A percentile compares a stretch with the other conserved stretches of the same genome.
Conservation (phyloP, 1,284 basidiomycete genomes). For the Leccinum griseonigrum region DNA sequence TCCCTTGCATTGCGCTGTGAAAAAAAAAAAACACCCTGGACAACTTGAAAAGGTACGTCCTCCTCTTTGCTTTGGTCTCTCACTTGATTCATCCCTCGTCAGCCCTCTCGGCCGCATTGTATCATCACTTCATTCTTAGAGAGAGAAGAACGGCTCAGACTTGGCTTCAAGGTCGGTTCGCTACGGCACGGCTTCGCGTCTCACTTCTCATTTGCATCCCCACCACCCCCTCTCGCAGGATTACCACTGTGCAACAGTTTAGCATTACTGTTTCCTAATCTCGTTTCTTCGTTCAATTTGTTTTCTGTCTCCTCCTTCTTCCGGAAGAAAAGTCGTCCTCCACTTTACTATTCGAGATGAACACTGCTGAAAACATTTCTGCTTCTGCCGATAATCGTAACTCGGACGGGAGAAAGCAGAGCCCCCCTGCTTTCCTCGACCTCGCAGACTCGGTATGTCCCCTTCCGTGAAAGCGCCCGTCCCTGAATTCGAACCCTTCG, state of each 20-base stretch:
- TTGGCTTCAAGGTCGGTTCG: constrained; percentile 60
- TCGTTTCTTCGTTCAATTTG: constrained; percentile 49
- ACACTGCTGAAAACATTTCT: constrained; percentile 63
- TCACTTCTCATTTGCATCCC: constrained; percentile 9
- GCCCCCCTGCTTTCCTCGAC: constrained; percentile 85
- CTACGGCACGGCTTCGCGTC: background rate
- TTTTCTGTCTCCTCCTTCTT: constrained; percentile 51
- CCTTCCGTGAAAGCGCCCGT: constrained; percentile 18
- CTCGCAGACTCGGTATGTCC: constrained; percentile 81
- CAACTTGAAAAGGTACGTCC: constrained; percentile 39
- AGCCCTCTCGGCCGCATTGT: constrained; percentile 58
- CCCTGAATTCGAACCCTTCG: constrained; percentile 16
- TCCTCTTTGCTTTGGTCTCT: constrained; percentile 17
- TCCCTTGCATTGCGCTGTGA: constrained; percentile 36
- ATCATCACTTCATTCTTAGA: constrained; percentile 65
- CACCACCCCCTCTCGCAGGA: constrained; percentile 37
- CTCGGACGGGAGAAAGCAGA: constrained; percentile 72
- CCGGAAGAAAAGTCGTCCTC: constrained; percentile 51
- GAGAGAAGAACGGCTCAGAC: constrained; percentile 64
- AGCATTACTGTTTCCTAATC: constrained; percentile 56
- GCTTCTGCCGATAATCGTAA: constrained; percentile 67
- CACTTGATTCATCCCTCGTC: constrained; percentile 12
- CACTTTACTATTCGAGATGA: constrained; percentile 57
- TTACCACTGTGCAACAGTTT: constrained; percentile 61
- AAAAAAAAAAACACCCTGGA: constrained; percentile 35